A percentile compares a stretch with the other conserved stretches of the same genome.
Conservation (phyloP, 2,329 filamentous ascomycete species). For the Eutypella sp. region DNA sequence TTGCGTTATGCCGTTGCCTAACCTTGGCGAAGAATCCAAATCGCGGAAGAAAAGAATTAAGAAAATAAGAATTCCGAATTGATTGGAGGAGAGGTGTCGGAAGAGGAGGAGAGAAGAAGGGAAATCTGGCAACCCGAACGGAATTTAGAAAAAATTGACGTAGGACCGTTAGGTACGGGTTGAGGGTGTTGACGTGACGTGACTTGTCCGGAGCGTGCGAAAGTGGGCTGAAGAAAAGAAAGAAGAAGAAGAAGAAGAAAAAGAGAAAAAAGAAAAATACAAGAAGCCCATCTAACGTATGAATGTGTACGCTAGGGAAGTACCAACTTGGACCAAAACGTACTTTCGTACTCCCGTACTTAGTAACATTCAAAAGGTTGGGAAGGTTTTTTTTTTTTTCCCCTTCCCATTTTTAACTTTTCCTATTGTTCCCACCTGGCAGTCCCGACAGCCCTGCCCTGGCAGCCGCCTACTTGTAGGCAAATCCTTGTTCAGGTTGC, state of each 20-base stretch:
- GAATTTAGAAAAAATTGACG: slow-evolving; percentile 23
- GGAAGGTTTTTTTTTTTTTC: too few species aligned
- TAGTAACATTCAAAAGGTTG: too few species aligned
- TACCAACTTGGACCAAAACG: too few species aligned
- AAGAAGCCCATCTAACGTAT: too few species aligned
- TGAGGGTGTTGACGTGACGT: slow-evolving; percentile 21
- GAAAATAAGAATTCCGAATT: not conserved
- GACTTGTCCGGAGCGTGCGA: slow-evolving; percentile 22
- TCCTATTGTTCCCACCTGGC: too few species aligned
- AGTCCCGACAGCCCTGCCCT: too few species aligned
- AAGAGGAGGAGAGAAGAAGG: not conserved
- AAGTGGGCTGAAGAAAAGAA: slow-evolving; percentile 23
- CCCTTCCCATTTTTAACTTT: too few species aligned
- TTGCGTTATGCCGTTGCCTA: not conserved
- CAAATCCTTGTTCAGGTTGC: too few species aligned
- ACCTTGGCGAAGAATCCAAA: not conserved
- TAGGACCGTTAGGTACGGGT: slow-evolving; percentile 16
- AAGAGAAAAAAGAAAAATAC: too few species aligned
- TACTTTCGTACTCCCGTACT: too few species aligned
- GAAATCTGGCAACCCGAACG: slow-evolving; percentile 8
- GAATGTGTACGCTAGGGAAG: too few species aligned
- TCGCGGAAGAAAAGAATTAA: slow-evolving; percentile 1
- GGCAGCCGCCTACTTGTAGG: too few species aligned
- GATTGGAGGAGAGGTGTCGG: not conserved
- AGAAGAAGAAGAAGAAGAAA: slow-evolving; percentile 8